Evolutionary conservation across 106 monocot species (phyloP), one percentile per base, ranked within the genome.

Genomic region (Dioscorea zingiberensis): DNA sequence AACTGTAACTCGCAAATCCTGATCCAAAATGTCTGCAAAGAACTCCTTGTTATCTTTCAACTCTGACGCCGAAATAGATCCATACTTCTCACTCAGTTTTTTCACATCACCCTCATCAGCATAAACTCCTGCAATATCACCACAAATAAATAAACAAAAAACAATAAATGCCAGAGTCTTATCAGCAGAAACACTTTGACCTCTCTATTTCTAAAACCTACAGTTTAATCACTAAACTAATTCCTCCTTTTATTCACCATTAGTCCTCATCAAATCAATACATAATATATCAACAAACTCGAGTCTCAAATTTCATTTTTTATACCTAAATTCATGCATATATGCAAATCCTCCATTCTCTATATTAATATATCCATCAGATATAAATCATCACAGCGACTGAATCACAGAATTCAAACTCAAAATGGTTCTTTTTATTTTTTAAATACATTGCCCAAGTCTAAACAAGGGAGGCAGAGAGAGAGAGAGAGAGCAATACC

Each of bases 1-100:
- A 55, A 95, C 78, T 58, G 91, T 88, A 83, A 91, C 85, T 30
- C 67, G 56, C 29, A 91, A 28, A 66, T 95, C 88, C 47, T 83
- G 69, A 55, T 91, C 87, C 26, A 95, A 65, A 48, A 81, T 69
- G 77, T 87, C 81, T 63, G 71, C 59, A 67, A 74, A 70, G 54
- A 93, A 67, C 19, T 78, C 77, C 68, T 78, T 83, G 54, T 70
- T 85, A 54, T 73, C 85, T 65, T 84, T 77, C 70, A 72, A 16
- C 65, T 91, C 69, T 64, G 78, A 67, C 48, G 58, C 65, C 8
- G 87, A 74, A 62, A 73, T 25, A 7, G 28, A 48, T 28, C 71
- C 74, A 76, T 80, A 77, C 67, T 82, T 90, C 60, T 76, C 72
- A 4, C 68, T 72, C 62, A 94, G 59, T 47, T 67, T 68, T 57